These are phyloP conservation scores for Aureobasidium sp. DNA, from an alignment of 2,329 filamentous ascomycete genomes.

Conservation along the genomic window DNA sequence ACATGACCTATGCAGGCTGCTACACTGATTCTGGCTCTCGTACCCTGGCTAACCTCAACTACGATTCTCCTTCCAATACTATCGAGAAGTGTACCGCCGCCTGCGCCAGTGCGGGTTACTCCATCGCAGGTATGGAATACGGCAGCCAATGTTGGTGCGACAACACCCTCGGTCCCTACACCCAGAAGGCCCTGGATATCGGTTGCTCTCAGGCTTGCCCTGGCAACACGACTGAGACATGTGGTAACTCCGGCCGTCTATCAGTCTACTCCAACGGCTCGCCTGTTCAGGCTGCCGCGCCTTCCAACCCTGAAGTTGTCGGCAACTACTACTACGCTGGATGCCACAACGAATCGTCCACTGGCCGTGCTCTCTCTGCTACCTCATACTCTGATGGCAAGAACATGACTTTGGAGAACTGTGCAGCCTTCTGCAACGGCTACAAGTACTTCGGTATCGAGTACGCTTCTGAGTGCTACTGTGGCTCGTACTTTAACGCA, in stretches of 20 bases:
- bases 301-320: slow-evolving; percentile 25
- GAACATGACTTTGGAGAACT: slow-evolving; percentile 36
- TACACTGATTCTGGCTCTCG: slow-evolving; percentile 26
- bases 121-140: slow-evolving; percentile 31
- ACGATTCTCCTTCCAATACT: slow-evolving; percentile 25
- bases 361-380: slow-evolving; percentile 24
- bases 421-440: slow-evolving; percentile 30
- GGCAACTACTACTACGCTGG: slow-evolving; percentile 24
- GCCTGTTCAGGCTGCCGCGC: slow-evolving; percentile 19
- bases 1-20: slow-evolving; percentile 34
- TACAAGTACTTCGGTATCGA: slow-evolving; percentile 36
- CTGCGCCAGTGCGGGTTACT: slow-evolving; percentile 27
- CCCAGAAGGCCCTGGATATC: slow-evolving; percentile 25
- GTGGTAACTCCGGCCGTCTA: slow-evolving; percentile 28
- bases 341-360: slow-evolving; percentile 28
- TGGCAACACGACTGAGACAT: slow-evolving; percentile 27
- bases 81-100: slow-evolving; percentile 27
- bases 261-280: slow-evolving; percentile 27
- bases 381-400: slow-evolving; percentile 22
- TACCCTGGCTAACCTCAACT: slow-evolving; percentile 23
- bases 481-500: slow-evolving; percentile 23
- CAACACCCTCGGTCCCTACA: slow-evolving; percentile 23
- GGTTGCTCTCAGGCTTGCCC: slow-evolving; percentile 27
- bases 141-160: slow-evolving; percentile 31
- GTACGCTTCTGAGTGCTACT: slow-evolving; percentile 33